A percentile compares a stretch with the other conserved stretches of the same genome.
These are phyloP conservation scores for Chaetomiaceae sp. DNA, from an alignment of 2,329 filamentous ascomycete species.

Conservation along the genomic window DNA sequence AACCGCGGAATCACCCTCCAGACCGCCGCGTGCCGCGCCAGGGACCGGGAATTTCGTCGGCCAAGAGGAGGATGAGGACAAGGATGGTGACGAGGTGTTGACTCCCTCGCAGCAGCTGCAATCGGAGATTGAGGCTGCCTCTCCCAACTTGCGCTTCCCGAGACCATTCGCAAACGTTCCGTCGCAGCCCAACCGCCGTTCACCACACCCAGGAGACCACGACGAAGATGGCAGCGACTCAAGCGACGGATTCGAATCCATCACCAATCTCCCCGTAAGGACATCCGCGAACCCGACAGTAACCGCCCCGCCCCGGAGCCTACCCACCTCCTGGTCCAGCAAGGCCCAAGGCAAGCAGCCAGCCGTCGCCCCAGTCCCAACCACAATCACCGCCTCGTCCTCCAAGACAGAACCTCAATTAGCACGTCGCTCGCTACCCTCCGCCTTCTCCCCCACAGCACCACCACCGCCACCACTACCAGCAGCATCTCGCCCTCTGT, in stretches of 20 bases:
- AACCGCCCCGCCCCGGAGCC: background rate
- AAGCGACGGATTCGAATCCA: constrained; percentile 1
- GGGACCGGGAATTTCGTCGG: background rate
- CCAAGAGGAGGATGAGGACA: background rate
- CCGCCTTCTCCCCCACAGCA: too few species aligned
- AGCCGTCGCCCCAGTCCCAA: background rate
- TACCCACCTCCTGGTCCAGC: background rate
- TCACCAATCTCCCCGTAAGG: background rate
- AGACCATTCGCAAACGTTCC: background rate
- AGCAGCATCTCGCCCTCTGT: too few species aligned
- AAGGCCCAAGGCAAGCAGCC: background rate
- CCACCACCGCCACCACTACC: too few species aligned
- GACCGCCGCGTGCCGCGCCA: background rate
- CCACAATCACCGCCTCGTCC: background rate
- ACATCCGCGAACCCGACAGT: background rate
- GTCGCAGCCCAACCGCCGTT: background rate
- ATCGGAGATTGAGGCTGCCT: background rate
- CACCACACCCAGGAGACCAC: background rate
- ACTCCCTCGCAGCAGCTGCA: constrained; percentile 4
- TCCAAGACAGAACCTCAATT: background rate
- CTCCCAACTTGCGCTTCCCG: background rate
- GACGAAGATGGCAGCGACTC: background rate
- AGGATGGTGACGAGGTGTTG: background rate
- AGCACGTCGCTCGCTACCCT: too few species aligned
- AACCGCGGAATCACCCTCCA: constrained; percentile 1